Evolutionary conservation across 1,284 basidiomycete species (phyloP).

Genomic region (Golubevia pallescens): DNA sequence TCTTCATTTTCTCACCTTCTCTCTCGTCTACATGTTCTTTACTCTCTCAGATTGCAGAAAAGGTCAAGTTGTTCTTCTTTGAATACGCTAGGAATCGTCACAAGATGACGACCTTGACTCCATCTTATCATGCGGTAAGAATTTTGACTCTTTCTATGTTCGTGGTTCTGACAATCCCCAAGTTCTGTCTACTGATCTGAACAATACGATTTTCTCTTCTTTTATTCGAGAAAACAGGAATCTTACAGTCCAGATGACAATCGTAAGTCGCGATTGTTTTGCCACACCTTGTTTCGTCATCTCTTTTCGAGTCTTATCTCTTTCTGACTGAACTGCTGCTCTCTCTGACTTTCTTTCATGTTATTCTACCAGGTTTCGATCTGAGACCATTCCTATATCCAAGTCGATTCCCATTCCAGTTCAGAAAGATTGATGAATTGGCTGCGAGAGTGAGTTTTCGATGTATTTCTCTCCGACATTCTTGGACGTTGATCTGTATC

Average conservation of each 20-base stretch:
- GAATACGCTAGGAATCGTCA: slow-evolving; percentile 95
- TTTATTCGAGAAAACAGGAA: slow-evolving; percentile 70
- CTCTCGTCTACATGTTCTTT: slow-evolving; percentile 14
- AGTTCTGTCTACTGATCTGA: slow-evolving; percentile 2
- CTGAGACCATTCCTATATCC: slow-evolving; percentile 95
- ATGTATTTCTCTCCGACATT: slow-evolving; percentile 25
- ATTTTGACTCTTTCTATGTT: slow-evolving; percentile 65
- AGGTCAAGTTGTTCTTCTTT: slow-evolving; percentile 97
- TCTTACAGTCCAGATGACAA: slow-evolving; percentile 97
- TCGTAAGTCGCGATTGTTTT: slow-evolving; percentile 68
- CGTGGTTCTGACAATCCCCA: slow-evolving; percentile 5
- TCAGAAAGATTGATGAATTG: slow-evolving; percentile 87
- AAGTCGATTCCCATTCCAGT: slow-evolving; percentile 92
- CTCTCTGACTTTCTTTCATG: background rate
- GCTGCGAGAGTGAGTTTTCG: slow-evolving; percentile 66
- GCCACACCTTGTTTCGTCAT: slow-evolving; percentile 1
- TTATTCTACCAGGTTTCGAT: slow-evolving; percentile 78
- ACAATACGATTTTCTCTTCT: background rate
- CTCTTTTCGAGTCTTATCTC: slow-evolving; percentile 6
- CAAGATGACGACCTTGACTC: slow-evolving; percentile 99
- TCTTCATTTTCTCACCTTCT: background rate
- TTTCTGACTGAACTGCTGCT: slow-evolving; percentile 10
- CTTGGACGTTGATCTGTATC: background rate
- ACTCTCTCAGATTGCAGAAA: slow-evolving; percentile 80
- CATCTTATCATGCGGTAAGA: slow-evolving; percentile 85